Conservation (phyloP, 1,284 basidiomycete genomes). For the Boletus nobilissimus region DNA sequence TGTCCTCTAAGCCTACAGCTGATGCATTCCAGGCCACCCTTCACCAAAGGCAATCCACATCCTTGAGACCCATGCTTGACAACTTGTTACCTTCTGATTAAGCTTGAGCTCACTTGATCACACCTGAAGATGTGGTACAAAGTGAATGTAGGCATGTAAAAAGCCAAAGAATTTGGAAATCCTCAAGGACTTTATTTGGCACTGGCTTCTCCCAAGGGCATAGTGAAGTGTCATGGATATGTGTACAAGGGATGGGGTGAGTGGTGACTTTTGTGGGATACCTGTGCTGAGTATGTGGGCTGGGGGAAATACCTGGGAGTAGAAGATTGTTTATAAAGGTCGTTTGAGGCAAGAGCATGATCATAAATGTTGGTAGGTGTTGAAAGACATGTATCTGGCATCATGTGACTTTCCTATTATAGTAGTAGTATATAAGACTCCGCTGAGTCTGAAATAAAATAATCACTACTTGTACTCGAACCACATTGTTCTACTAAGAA, state of each 20-base stretch:
- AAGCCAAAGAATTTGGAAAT: constrained; percentile 93
- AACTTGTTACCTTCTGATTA: constrained; percentile 54
- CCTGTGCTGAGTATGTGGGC: constrained; percentile 88
- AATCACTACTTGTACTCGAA: too few relatives aligned
- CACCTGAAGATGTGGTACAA: constrained; percentile 97
- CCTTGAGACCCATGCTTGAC: constrained; percentile 94
- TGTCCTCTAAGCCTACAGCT: constrained; percentile 3
- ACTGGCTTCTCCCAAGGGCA: constrained; percentile 49
- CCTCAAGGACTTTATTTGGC: too few relatives aligned
- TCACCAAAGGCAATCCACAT: constrained; percentile 95
- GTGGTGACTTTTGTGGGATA: constrained; percentile 94
- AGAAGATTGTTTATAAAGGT: too few relatives aligned
- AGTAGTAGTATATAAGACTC: too few relatives aligned
- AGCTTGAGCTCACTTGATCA: background rate
- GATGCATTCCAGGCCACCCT: constrained; percentile 69
- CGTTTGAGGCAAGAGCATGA: too few relatives aligned
- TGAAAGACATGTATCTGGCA: too few relatives aligned
- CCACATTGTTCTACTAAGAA: too few relatives aligned
- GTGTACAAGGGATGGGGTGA: constrained; percentile 83
- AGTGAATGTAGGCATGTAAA: constrained; percentile 98
- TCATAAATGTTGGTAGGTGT: too few relatives aligned
- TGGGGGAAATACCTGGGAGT: too few relatives aligned
- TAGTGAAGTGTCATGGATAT: constrained; percentile 63
- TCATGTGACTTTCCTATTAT: too few relatives aligned
- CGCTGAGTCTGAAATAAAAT: too few relatives aligned